Base-by-base conservation (phyloP, 495 filamentous ascomycete genomes). In the Penicillium lagena region DNA sequence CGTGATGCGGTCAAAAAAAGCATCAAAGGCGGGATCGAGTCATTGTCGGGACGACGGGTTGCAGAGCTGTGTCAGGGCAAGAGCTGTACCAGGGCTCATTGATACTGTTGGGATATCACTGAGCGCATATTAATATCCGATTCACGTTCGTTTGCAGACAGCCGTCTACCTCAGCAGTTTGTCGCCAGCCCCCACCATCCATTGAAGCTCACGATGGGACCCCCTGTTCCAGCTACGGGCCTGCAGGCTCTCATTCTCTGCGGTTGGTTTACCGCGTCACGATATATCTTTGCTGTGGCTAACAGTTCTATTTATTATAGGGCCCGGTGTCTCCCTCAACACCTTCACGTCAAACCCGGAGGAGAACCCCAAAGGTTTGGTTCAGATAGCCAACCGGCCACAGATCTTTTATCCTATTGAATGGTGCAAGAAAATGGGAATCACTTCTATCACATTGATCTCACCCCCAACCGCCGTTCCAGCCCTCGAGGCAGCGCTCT, bases 401-500 rank as follows among this genome's bases (percentile, higher is more conserved):
- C 95, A 97, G 93, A 78, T 98, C 30, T 96, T 85, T 80, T 97
- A 96, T 63, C 82, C 88, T 1, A 72, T 98, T 37, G 89, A 95
- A 48, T 96, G 86, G 69, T 95, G 89, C 56, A 86, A 90, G 60
- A 75, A 88, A 12, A 84, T 85, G 60, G 90, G 89, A 47, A 81
- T 95, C 46, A 85, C 83, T 54, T 79, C 87, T 90, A 93, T 96
- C 51, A 86, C 81, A 17, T 75, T 96, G 35, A 75, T 96, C 35
- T 90, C 87, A 9, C 87, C 90, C 35, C 84, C 86, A 4, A 80
- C 87, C 41, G 82, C 85, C 12, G 66, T 76, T 27, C 67, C 77
- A 42, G 83, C 87, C 37, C 78, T 96, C 49, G 76, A 79, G 60
- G 77, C 85, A 31, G 89, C 89, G 11, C 72, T 96, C 12, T 81